Conservation (phyloP, 2,329 filamentous ascomycete genomes). For the Lecanicillium sp. region DNA sequence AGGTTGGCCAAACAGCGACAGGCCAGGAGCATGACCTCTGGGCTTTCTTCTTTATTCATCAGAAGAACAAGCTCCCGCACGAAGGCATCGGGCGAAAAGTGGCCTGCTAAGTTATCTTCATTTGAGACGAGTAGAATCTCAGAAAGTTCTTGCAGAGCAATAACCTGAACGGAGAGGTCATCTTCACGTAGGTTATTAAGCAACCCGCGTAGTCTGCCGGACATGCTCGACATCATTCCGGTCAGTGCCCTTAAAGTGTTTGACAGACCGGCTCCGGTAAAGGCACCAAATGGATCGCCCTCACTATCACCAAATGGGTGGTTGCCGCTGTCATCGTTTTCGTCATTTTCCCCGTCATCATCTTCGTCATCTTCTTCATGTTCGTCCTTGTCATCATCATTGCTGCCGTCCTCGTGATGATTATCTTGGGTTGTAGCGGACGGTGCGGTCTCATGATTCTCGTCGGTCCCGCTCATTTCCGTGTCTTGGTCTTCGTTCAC, state of each 20-base stretch:
- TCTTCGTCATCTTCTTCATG: conserved; percentile 22
- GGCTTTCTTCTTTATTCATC: conserved; percentile 93
- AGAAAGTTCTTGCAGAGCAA: conserved; percentile 86
- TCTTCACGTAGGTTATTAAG: conserved; percentile 69
- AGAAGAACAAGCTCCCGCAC: conserved; percentile 87
- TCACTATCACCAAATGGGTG: conserved; percentile 56
- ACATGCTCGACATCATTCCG: conserved; percentile 84
- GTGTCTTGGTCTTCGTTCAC: conserved; percentile 53
- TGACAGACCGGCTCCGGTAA: conserved; percentile 65
- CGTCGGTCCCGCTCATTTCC: conserved; percentile 62
- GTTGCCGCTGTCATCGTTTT: conserved; percentile 45
- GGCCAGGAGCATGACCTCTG: conserved; percentile 93
- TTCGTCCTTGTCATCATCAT: conserved; percentile 4
- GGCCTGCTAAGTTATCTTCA: conserved; percentile 90
- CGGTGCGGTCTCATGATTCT: conserved; percentile 36
- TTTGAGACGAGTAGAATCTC: conserved; percentile 91
- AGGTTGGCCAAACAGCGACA: conserved; percentile 93
- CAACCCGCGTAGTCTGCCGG: conserved; percentile 70
- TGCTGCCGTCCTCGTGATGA: conserved; percentile 9
- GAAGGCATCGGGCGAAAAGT: conserved; percentile 89
- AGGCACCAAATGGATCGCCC: conserved; percentile 55
- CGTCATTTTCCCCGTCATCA: conserved; percentile 25
- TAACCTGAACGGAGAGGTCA: conserved; percentile 82
- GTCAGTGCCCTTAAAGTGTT: conserved; percentile 78
- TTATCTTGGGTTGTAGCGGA: conserved; percentile 24